Base-by-base conservation (phyloP, 495 filamentous ascomycete genomes). In the Penicillium lagena region DNA sequence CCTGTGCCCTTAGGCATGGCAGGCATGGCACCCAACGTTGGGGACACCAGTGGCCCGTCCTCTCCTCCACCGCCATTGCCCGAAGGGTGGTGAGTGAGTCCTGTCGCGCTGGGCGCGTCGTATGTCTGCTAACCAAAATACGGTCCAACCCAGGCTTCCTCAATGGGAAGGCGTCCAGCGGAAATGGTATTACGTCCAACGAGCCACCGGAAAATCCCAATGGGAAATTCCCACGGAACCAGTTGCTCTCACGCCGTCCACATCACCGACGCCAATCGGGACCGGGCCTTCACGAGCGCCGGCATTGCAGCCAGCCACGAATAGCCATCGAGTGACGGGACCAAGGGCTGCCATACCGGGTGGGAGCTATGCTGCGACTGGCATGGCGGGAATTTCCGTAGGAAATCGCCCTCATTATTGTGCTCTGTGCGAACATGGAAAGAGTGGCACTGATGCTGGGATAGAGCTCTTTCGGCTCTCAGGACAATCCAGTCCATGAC, bases 141-240 rank as follows among this genome's bases (percentile, higher is more conserved):
- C 7, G 32, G 2, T 34, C 32, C n/a, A 7, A 34, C 32, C 30
- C 33, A 79, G 76, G 76, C 85, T 90, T 48, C 83, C 87, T 13
- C 87, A 91, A 63, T 90, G 87, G 85, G 87, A 91, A 58, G 82
- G 79, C 39, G 58, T 71, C 36, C 80, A 75, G 40, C 77, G 79
- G 36, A 81, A 84, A 57, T 91, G 89, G 65, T 91, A 91, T 60
- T 91, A 76, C 56, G 87, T 91, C 29, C 83, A 89, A 52, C 70
- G 86, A 32, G 76, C 82, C 35, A 90, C 84, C 2, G 86, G 84
- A 15, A 69, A 80, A 22, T 86, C 82, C 36, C 84, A 86, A 63
- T 91, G 87, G 87, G 83, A 89, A 4, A 73, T 84, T 11, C 87
- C 87, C 15, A 86, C 80, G 13, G 70, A 82, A 42, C 71, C 83